phyloP scores from a whole-genome alignment of 768 basidiomycete genomes.

The Leccinum aurantiacum region DNA sequence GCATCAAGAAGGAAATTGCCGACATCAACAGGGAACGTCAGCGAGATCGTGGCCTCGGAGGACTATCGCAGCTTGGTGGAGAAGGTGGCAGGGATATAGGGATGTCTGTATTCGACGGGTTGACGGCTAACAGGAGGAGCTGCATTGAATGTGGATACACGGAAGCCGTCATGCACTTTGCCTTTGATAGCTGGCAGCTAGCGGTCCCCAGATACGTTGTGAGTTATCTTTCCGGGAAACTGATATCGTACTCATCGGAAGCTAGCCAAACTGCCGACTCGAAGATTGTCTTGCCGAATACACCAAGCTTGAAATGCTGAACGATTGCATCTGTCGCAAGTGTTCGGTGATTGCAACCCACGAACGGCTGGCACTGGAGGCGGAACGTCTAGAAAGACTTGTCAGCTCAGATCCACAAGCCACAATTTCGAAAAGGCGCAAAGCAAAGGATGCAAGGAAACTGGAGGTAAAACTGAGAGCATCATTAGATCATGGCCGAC shows the following conservation, averaged over 20 bases:
- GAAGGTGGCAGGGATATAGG: conserved; percentile 40
- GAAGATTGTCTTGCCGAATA: conserved; percentile 88
- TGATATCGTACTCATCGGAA: conserved; percentile 9
- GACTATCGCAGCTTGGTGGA: conserved; percentile 36
- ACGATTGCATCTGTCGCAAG: conserved; percentile 90
- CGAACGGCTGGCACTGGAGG: conserved; percentile 59
- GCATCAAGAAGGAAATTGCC: conserved; percentile 79
- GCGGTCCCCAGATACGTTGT: conserved; percentile 66
- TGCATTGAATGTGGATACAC: conserved; percentile 91
- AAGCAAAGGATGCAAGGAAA: conserved; percentile 67
- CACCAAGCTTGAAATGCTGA: conserved; percentile 82
- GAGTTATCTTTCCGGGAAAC: conserved; percentile 31
- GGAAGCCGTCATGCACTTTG: conserved; percentile 90
- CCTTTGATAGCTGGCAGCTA: conserved; percentile 83
- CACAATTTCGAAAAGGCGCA: conserved; percentile 72
- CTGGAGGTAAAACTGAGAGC: conserved; percentile 59
- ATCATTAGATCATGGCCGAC: conserved; percentile 69
- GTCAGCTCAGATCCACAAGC: conserved; percentile 40
- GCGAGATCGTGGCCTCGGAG: conserved; percentile 71
- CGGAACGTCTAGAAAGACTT: conserved; percentile 49
- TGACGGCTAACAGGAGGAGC: conserved; percentile 86
- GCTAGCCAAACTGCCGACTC: conserved; percentile 62
- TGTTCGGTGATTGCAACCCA: conserved; percentile 86
- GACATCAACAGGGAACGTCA: conserved; percentile 71
- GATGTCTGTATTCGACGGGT: conserved; percentile 82